Percentiles rank a stretch among this genome's conserved stretches.
phyloP scores from a whole-genome alignment of 345 rosid genomes.

The Ricinus communis region DNA sequence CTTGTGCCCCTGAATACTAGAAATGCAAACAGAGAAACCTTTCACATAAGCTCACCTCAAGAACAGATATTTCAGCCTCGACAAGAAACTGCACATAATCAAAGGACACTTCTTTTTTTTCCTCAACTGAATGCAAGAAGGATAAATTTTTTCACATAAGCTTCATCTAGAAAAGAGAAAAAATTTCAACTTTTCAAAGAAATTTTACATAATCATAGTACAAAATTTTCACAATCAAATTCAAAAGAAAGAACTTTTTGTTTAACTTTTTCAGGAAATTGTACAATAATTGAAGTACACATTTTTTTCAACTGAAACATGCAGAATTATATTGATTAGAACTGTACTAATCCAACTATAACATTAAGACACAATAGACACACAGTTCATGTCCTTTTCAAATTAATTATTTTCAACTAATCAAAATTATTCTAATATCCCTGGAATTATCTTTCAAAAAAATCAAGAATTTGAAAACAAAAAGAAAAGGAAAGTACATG shows the following conservation, averaged over 20 bases:
- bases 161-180: no score
- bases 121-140: neutral
- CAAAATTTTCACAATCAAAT: no score
- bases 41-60: conserved; percentile 27
- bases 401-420: conserved; percentile 4
- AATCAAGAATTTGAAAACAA: neutral
- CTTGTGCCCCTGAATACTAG: conserved; percentile 94
- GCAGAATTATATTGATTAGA: neutral
- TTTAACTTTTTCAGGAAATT: no score
- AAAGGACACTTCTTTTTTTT: neutral
- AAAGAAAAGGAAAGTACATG: conserved; percentile 38
- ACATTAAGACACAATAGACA: neutral
- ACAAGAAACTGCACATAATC: neutral
- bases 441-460: neutral
- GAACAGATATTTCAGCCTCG: neutral
- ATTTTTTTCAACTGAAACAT: neutral
- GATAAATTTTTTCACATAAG: no score
- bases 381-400: conserved; percentile 2
- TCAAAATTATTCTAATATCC: neutral
- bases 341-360: neutral
- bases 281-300: neutral
- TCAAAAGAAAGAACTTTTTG: no score
- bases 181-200: no score
- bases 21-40: conserved; percentile 34
- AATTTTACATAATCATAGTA: no score